Evolutionary conservation across 2,329 filamentous ascomycete genomes (phyloP), one percentile per base, ranked within the genome.

Genomic region (Verticillium albo-atrum): DNA sequence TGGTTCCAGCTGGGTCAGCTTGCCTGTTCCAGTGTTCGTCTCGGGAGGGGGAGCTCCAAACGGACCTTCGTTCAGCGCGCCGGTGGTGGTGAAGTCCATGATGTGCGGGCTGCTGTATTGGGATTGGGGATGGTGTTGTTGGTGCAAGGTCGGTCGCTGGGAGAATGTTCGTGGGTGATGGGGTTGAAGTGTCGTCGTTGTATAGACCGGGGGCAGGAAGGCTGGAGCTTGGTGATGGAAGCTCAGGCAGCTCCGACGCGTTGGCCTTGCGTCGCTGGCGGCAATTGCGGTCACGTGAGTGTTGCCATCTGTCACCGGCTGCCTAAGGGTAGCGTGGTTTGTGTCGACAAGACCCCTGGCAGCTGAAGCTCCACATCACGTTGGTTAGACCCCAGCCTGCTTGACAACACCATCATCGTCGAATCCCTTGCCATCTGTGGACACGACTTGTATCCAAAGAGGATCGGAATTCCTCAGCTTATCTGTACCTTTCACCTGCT

Each of bases 31-130:
- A 2, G 9, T 47, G 20, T 57, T 53, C 6, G 17, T 26, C 26
- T 69, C 62, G 56, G 47, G n/a, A n/a, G 35, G 30, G 27, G 60
- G 47, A 20, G 7, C 34, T 34, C n/a, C n/a, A 55, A 56, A 67
- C 71, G 66, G 75, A 87, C 86, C 86, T 80, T 88, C 85, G 67
- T 83, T 87, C 68, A 89, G 73, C 68, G 80, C 79, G 71, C 86
- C 86, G 67, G 82, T 82, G 63, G 75, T 83, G 61, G 84, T 83
- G 68, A 87, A 88, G 72, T 88, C 85, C 86, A 89, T 88, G 25
- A 34, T 61, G 27, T 57, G 12, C 53, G 47, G 17, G n/a, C 14
- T 14, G 25, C 25, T 52, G 25, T 28, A 52, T 15, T 14, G 28
- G 15, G 4, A n/a, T 35, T 52, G 47, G 10, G 55, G 26, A 64